Percentiles rank a stretch among this genome's conserved stretches.
Conservation (phyloP, 306 rosid species). For the Hippophae gyantsensis region DNA sequence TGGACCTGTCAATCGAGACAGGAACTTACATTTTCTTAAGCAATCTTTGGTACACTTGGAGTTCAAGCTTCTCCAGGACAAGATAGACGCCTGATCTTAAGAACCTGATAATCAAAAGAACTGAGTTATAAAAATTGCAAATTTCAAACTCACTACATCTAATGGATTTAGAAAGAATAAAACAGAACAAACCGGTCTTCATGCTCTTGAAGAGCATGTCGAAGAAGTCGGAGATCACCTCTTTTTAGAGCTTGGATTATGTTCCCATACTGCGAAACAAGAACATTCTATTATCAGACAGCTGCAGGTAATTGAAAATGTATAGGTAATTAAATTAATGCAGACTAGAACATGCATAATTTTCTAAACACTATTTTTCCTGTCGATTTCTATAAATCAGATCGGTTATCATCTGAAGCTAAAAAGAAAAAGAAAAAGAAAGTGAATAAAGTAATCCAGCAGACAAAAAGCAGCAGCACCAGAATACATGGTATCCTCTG, state of each 20-base stretch:
- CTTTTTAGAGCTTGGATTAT: constrained; percentile 68
- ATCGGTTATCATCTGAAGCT: neutral
- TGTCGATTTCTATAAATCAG: constrained; percentile 4
- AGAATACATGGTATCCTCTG: neutral
- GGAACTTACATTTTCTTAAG: constrained; percentile 74
- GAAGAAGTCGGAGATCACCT: constrained; percentile 91
- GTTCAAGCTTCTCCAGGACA: constrained; percentile 94
- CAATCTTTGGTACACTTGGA: constrained; percentile 89
- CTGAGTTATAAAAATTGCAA: constrained; percentile 9
- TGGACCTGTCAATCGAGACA: constrained; percentile 3
- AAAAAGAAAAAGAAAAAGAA: too few relatives aligned
- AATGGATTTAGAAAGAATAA: constrained; percentile 2
- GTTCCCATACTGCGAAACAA: constrained; percentile 55
- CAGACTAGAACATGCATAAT: neutral
- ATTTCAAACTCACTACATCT: constrained; percentile 8
- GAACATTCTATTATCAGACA: neutral
- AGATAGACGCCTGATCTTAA: constrained; percentile 95
- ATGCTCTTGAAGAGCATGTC: constrained; percentile 71
- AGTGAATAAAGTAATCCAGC: neutral
- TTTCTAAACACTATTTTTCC: constrained; percentile 6
- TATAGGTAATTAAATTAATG: neutral
- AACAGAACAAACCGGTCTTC: constrained; percentile 56
- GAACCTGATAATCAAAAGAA: constrained; percentile 45
- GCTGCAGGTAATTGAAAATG: neutral
- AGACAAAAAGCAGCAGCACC: neutral